Conservation (phyloP, 768 basidiomycete genomes). For the Boletus reticuloceps region DNA sequence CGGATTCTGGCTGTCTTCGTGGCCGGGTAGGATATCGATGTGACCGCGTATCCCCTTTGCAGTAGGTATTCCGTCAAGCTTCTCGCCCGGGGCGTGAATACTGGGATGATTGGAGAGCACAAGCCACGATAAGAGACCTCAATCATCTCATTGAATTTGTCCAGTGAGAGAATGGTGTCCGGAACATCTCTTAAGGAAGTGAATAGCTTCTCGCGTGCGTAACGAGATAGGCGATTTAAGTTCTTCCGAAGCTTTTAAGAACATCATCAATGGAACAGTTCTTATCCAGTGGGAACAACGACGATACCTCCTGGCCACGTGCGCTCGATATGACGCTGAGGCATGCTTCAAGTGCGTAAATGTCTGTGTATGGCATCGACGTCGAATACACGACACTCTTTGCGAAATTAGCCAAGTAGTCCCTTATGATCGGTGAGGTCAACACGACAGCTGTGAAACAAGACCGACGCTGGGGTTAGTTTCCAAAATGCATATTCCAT, state of each 20-base stretch:
- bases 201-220: slow-evolving; percentile 6
- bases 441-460: slow-evolving; percentile 11
- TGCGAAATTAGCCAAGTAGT: slow-evolving; percentile 19
- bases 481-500: not conserved
- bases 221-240: slow-evolving; percentile 1
- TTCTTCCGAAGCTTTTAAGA: slow-evolving; percentile 12
- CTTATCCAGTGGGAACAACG: too few relatives aligned
- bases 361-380: slow-evolving; percentile 16
- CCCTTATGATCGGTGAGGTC: slow-evolving; percentile 11
- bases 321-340: slow-evolving; percentile 25
- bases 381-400: slow-evolving; percentile 22
- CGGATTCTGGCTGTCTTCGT: slow-evolving; percentile 12
- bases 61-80: slow-evolving; percentile 5
- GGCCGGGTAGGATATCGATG: slow-evolving; percentile 6
- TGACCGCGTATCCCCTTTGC: slow-evolving; percentile 10
- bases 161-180: not conserved
- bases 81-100: slow-evolving; percentile 8
- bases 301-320: slow-evolving; percentile 16
- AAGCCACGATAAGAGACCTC: not conserved
- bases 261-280: too few relatives aligned
- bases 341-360: slow-evolving; percentile 40
- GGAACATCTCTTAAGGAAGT: slow-evolving; percentile 4
- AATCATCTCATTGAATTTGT: not conserved
- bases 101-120: slow-evolving; percentile 17
- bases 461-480: not conserved